A percentile compares a stretch with the other conserved stretches of the same genome.
Evolutionary conservation across 805 yeast species (phyloP).

Genomic region (Ogataea saltuana): DNA sequence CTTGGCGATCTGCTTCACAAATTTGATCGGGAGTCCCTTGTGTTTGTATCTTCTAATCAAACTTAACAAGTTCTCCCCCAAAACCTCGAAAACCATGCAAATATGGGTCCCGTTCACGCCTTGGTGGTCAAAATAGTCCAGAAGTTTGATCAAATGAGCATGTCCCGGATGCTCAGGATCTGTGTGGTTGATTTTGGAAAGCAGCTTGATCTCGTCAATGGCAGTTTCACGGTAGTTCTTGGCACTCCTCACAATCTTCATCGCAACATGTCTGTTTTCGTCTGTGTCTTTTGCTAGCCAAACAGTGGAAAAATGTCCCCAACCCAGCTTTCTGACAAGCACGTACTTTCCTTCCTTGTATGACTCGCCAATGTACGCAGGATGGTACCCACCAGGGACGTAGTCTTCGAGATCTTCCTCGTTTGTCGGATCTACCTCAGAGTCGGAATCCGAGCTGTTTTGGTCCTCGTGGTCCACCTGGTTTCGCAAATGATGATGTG

Average conservation of each 20-base stretch:
- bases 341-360: conserved; percentile 72
- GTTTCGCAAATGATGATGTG: background rate
- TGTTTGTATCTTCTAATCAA: conserved; percentile 70
- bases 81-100: conserved; percentile 95
- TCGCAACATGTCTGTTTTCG: conserved; percentile 76
- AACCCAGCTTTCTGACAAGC: conserved; percentile 86
- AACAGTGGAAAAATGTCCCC: conserved; percentile 98
- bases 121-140: conserved; percentile 80
- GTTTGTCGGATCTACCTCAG: conserved; percentile 43
- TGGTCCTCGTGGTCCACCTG: conserved; percentile 5
- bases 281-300: conserved; percentile 77
- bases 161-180: conserved; percentile 78
- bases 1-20: conserved; percentile 58
- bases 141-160: conserved; percentile 71
- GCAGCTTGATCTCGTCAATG: conserved; percentile 82
- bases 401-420: conserved; percentile 90
- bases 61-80: conserved; percentile 91
- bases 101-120: conserved; percentile 94
- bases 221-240: conserved; percentile 92
- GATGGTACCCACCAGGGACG: conserved; percentile 93
- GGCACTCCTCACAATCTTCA: conserved; percentile 92
- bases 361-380: conserved; percentile 83
- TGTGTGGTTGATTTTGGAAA: conserved; percentile 63
- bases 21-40: conserved; percentile 49
- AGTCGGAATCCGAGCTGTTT: conserved; percentile 8